A percentile compares a stretch with the other conserved stretches of the same genome.
These are phyloP conservation scores for Diaporthe sp. DNA, from an alignment of 2,329 filamentous ascomycete species.

Conservation along the genomic window DNA sequence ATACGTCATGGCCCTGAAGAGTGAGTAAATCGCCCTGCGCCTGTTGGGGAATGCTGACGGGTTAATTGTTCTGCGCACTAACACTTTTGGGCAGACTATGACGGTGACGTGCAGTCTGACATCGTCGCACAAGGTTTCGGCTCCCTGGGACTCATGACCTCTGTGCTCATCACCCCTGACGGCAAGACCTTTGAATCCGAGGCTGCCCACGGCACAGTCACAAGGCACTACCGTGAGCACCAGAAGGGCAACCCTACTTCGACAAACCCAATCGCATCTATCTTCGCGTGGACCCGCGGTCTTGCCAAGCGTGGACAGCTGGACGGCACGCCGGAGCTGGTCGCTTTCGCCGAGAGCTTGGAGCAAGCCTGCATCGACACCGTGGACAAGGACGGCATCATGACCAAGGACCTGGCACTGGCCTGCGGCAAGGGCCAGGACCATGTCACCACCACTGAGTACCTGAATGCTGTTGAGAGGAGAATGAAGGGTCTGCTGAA, in stretches of 20 bases:
- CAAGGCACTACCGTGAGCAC: slow-evolving; percentile 98
- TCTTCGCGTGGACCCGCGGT: slow-evolving; percentile 98
- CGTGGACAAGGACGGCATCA: slow-evolving; percentile 92
- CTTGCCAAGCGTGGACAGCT: slow-evolving; percentile 93
- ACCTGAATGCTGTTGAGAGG: slow-evolving; percentile 91
- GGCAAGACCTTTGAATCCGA: slow-evolving; percentile 98
- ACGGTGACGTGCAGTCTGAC: slow-evolving; percentile 98
- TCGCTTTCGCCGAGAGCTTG: slow-evolving; percentile 89
- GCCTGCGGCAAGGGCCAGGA: slow-evolving; percentile 89
- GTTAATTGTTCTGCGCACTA: background rate
- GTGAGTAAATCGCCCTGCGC: slow-evolving; percentile 61
- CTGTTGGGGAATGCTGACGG: background rate
- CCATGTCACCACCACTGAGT: slow-evolving; percentile 93
- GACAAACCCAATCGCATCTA: slow-evolving; percentile 98
- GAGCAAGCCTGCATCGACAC: slow-evolving; percentile 96
- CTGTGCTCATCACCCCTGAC: slow-evolving; percentile 94
- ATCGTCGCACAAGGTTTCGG: slow-evolving; percentile 98
- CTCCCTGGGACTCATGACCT: slow-evolving; percentile 98
- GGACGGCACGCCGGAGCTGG: slow-evolving; percentile 90
- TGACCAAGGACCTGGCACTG: slow-evolving; percentile 99
- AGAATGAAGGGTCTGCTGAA: slow-evolving; percentile 84
- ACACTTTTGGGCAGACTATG: slow-evolving; percentile 79
- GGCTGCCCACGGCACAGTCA: slow-evolving; percentile 97
- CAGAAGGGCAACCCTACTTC: slow-evolving; percentile 98
- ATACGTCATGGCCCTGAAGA: slow-evolving; percentile 98